Evolutionary conservation across 176 grass and related monocot genomes (phyloP).

Genomic region (Juncus effusus): DNA sequence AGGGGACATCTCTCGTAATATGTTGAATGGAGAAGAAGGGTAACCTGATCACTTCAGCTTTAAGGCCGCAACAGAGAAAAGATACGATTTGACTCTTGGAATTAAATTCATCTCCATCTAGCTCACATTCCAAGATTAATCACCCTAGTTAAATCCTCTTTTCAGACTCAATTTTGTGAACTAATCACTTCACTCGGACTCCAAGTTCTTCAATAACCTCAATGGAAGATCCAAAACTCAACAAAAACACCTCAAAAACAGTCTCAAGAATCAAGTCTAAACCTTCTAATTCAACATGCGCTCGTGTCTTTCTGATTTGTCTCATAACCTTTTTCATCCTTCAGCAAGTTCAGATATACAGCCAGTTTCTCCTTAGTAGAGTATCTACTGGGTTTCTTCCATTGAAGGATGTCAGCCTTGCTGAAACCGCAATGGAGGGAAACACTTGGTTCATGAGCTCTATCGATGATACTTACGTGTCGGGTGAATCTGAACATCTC

Average conservation of each 20-base stretch:
- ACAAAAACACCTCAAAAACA: background rate
- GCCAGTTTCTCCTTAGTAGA: background rate
- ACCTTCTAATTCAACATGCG: background rate
- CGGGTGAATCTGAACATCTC: slow-evolving; percentile 31
- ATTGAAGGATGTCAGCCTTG: slow-evolving; percentile 26
- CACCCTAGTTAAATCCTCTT: background rate
- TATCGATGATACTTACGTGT: slow-evolving; percentile 29
- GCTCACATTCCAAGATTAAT: no score
- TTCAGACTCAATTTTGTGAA: slow-evolving; percentile 6
- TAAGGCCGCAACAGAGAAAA: no score
- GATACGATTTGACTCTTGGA: no score
- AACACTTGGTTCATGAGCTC: slow-evolving; percentile 39
- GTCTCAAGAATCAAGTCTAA: background rate
- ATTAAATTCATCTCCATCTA: no score
- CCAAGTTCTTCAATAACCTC: no score
- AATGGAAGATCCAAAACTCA: background rate
- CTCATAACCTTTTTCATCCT: slow-evolving; percentile 22
- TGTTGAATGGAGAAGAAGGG: no score
- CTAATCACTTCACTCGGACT: background rate
- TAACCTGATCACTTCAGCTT: no score
- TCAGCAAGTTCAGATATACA: slow-evolving; percentile 3
- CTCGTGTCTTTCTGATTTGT: slow-evolving; percentile 8
- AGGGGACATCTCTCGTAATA: no score
- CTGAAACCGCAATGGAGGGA: background rate
- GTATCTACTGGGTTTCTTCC: slow-evolving; percentile 19